A percentile compares a stretch with the other conserved stretches of the same genome.
Evolutionary conservation across 2,329 filamentous ascomycete genomes (phyloP).

Genomic region (Albophoma yamanashiensis): DNA sequence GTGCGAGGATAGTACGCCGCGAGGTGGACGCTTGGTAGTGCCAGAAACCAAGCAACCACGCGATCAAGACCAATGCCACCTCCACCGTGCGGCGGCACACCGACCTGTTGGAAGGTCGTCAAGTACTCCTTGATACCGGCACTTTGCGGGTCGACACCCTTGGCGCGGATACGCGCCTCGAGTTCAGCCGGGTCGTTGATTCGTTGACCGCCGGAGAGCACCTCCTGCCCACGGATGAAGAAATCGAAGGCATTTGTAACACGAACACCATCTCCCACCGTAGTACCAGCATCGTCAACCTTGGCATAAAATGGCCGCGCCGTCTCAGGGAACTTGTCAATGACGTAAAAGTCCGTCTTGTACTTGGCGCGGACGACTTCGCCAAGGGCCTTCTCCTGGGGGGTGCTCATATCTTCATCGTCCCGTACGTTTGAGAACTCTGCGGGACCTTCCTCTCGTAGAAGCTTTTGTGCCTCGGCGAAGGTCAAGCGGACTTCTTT

Average conservation of each 20-base stretch:
- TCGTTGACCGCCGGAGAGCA: slow-evolving; percentile 84
- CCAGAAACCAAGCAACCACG: slow-evolving; percentile 59
- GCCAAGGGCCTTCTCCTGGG: slow-evolving; percentile 82
- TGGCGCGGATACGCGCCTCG: slow-evolving; percentile 63
- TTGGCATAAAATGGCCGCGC: slow-evolving; percentile 87
- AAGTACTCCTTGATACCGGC: slow-evolving; percentile 82
- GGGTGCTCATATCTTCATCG: slow-evolving; percentile 70
- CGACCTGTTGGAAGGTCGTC: slow-evolving; percentile 67
- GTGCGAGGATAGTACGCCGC: slow-evolving; percentile 48
- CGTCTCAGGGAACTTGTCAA: slow-evolving; percentile 89
- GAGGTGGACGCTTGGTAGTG: slow-evolving; percentile 48
- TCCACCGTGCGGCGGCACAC: slow-evolving; percentile 81
- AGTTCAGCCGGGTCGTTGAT: slow-evolving; percentile 72
- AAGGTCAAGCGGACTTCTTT: slow-evolving; percentile 71
- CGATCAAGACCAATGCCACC: slow-evolving; percentile 85
- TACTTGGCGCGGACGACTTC: slow-evolving; percentile 79
- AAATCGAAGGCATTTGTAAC: slow-evolving; percentile 6
- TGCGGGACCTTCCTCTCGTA: slow-evolving; percentile 60
- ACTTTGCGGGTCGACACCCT: slow-evolving; percentile 69
- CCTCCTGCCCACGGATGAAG: slow-evolving; percentile 91
- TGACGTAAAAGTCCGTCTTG: slow-evolving; percentile 89
- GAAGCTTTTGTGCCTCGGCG: slow-evolving; percentile 64
- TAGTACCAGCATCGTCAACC: slow-evolving; percentile 39
- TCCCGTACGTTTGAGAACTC: slow-evolving; percentile 60
- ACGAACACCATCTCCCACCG: background rate